A percentile compares a stretch with the other conserved stretches of the same genome.
phyloP scores from a whole-genome alignment of 1,284 basidiomycete genomes.

The Cryptococcus neoformans region DNA sequence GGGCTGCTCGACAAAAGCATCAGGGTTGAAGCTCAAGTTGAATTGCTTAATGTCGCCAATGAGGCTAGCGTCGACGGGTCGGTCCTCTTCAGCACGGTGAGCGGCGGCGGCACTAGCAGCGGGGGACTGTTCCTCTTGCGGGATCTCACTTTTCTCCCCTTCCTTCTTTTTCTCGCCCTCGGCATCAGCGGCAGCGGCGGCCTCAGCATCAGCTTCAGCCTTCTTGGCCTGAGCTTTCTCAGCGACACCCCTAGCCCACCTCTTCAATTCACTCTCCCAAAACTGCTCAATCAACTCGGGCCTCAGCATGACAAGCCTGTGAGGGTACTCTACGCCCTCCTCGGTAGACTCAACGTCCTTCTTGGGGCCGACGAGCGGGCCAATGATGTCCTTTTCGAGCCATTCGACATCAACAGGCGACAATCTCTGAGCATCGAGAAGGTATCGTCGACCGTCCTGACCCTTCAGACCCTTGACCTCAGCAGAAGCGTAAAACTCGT shows the following conservation, averaged over 20 bases:
- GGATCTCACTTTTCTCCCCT: conserved; percentile 12
- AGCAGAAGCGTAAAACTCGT: conserved; percentile 54
- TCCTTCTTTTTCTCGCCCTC: conserved; percentile 19
- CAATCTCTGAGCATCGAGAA: conserved; percentile 56
- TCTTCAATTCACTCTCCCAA: conserved; percentile 55
- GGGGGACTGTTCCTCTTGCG: conserved; percentile 51
- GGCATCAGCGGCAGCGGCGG: neutral
- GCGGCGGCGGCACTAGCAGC: conserved; percentile 26
- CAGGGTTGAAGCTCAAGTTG: conserved; percentile 57
- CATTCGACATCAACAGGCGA: conserved; percentile 57
- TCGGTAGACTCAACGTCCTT: conserved; percentile 12
- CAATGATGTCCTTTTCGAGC: conserved; percentile 53
- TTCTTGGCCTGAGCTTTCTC: conserved; percentile 19
- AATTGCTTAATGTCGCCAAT: conserved; percentile 47
- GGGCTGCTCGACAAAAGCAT: conserved; percentile 56
- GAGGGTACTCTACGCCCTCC: conserved; percentile 51
- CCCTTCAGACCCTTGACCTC: conserved; percentile 59
- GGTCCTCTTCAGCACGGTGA: conserved; percentile 26
- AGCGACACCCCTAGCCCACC: conserved; percentile 54
- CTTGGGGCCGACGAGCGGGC: conserved; percentile 32
- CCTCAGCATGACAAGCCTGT: conserved; percentile 56
- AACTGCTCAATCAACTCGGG: conserved; percentile 57
- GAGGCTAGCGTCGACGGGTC: conserved; percentile 23
- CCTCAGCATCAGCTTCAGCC: neutral
- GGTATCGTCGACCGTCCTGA: conserved; percentile 56